phyloP scores from a whole-genome alignment of 371 early-diverging fungal genomes.

The Blakeslea trispora region DNA sequence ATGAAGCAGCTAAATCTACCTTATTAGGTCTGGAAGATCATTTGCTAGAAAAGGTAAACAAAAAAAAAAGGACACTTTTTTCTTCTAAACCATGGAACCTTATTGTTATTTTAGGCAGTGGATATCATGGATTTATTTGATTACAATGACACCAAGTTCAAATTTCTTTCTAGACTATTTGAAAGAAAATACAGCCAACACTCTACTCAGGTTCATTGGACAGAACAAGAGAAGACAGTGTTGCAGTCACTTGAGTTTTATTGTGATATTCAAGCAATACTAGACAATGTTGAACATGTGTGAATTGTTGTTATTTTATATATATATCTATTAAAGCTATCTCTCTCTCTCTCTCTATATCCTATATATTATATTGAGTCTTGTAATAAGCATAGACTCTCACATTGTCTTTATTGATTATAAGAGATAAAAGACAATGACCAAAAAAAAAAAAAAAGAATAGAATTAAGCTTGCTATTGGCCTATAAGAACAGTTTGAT shows the following conservation, averaged over 20 bases:
- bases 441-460: too few relatives aligned
- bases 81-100: too few relatives aligned
- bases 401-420: too few relatives aligned
- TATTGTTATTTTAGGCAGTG: constrained; percentile 20
- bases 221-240: constrained; percentile 20
- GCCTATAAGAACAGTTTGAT: too few relatives aligned
- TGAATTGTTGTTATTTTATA: too few relatives aligned
- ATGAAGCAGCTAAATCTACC: constrained; percentile 14
- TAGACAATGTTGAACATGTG: background rate
- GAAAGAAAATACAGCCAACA: constrained; percentile 3
- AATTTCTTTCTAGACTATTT: constrained; percentile 20
- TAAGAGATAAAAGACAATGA: too few relatives aligned
- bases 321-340: too few relatives aligned
- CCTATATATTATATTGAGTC: too few relatives aligned
- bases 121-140: constrained; percentile 26
- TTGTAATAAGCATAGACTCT: too few relatives aligned
- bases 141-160: constrained; percentile 32
- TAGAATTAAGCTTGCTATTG: too few relatives aligned
- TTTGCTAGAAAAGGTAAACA: constrained; percentile 15
- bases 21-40: constrained; percentile 14
- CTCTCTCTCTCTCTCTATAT: too few relatives aligned
- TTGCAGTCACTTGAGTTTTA: constrained; percentile 36
- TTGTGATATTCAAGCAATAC: constrained; percentile 20
- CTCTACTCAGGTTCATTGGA: constrained; percentile 6
- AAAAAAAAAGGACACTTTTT: background rate